Evolutionary conservation across 345 rosid genomes (phyloP), one percentile per base, ranked within the genome.

Genomic region (Mallotus nudiflorus): DNA sequence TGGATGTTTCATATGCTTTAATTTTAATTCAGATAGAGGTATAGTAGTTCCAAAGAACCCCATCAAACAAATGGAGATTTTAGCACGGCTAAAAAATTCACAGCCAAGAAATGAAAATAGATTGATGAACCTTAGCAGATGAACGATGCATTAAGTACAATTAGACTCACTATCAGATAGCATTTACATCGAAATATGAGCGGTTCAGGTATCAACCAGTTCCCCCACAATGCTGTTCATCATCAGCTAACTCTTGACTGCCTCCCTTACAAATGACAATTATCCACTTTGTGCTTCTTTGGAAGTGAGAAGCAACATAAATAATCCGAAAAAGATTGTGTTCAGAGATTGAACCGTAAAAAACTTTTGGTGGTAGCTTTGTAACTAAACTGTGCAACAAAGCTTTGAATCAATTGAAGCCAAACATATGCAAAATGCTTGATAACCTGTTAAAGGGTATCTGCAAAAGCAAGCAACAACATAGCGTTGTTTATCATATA

Each of bases 401-500:
- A 91, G 90, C 82, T 91, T 94, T 25, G 96, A 81, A 82, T 91
- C 97, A 19, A 94, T 86, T 48, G 98, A 89, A 80, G 96, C 93
- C 82, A 91, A 84, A 75, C 98, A 88, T 58, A 89, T 88, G 82
- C 89, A 86, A 80, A 93, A 87, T 54, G 97, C 90, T 70, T 89
- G 96, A 77, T 85, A 93, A 56, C 94, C 97, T 5, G 93, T 85
- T 50, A 88, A 76, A 15, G 98, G 98, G 78, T 88, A 84, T 82
- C 98, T 93, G 92, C 80, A 71, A 29, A n/a, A 62, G 42, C 45
- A 27, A 65, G 16, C 1, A 29, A 27, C 10, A 25, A 28, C 9
- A 20, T 40, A 54, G 42, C 39, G n/a, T n/a, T n/a, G n/a, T n/a
- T n/a, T n/a, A n/a, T n/a, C n/a, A n/a, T n/a, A n/a, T n/a, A n/a